Evolutionary conservation across 495 filamentous ascomycete species (phyloP), one percentile per base, ranked within the genome.

Genomic region (Penicillium dipodomyicola): DNA sequence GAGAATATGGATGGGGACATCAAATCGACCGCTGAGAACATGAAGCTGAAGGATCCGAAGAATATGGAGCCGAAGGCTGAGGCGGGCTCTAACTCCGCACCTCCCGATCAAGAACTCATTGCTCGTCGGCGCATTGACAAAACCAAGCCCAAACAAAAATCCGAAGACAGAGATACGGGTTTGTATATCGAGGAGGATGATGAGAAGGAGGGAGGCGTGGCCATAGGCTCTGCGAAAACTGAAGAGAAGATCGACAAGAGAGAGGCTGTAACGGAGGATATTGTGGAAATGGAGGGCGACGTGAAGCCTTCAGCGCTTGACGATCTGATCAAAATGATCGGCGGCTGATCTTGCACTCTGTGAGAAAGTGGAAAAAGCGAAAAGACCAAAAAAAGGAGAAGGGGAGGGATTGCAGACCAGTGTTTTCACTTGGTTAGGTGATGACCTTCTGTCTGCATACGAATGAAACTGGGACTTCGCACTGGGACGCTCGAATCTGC

Each of bases 261-360:
- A 20, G 43, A 50, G 10, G 42, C 30, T 8, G 43, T 48, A 9
- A 41, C 33, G 22, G 29, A 61, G 32, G 59, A 74, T 10, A 60
- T 74, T 6, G 48, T 71, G 2, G 70, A 77, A 46, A 54, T 65
- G 25, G 61, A 68, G 35, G 56, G 48, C 10, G 61, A 61, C 48
- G 10, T 73, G 27, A 61, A 74, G 58, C 61, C 67, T 3, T 61
- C 52, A 22, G 65, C 67, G n/a, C 43, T 71, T 19, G 68, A 73
- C 25, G 7, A 15, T 19, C 19, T 60, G 23, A 39, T 60, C 3
- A 17, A 35, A 39, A 42, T 52, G 50, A 42, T 52, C 8, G 32
- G 42, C 10, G 8, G 29, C 23, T 52, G n/a, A 40, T 14, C 1
- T 10, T 7, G 23, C 19, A 29, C 45, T 33, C 8, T 20, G 20